Conservation (phyloP, 176 grass and related monocot genomes). For the Oryza australiensis region DNA sequence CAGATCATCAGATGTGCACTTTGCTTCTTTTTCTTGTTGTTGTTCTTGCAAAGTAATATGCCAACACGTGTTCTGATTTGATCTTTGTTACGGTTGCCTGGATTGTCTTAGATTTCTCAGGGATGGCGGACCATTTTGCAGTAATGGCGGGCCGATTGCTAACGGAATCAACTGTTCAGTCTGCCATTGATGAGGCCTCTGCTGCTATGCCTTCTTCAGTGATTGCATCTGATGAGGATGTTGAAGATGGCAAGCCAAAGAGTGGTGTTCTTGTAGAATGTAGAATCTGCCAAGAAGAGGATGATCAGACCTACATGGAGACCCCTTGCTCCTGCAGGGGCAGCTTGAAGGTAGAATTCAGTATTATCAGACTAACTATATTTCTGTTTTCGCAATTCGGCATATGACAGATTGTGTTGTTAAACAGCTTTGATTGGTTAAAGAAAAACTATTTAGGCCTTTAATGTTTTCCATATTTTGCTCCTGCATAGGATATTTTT, state of each 20-base stretch:
- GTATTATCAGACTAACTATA: neutral
- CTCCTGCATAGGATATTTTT: neutral
- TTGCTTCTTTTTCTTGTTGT: neutral
- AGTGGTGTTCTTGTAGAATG: constrained; percentile 54
- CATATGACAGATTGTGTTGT: neutral
- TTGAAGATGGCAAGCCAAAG: neutral
- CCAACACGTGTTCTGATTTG: neutral
- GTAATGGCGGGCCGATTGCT: constrained; percentile 65
- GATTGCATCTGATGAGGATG: neutral
- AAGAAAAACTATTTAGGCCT: neutral
- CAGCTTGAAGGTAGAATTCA: constrained; percentile 65
- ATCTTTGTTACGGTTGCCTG: constrained; percentile 6
- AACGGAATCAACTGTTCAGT: constrained; percentile 57
- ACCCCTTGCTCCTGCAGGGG: constrained; percentile 80
- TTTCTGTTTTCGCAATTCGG: neutral
- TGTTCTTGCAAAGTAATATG: too few relatives aligned
- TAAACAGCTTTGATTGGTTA: neutral
- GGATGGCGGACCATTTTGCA: constrained; percentile 63
- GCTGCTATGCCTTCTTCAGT: neutral
- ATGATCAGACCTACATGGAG: constrained; percentile 59
- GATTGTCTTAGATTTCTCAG: neutral
- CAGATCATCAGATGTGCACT: neutral
- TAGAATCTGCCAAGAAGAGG: constrained; percentile 88
- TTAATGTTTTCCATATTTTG: neutral
- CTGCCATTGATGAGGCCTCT: constrained; percentile 46